These are phyloP conservation scores for Oidiodendron maius DNA, from an alignment of 495 filamentous ascomycete species.

Conservation along the genomic window DNA sequence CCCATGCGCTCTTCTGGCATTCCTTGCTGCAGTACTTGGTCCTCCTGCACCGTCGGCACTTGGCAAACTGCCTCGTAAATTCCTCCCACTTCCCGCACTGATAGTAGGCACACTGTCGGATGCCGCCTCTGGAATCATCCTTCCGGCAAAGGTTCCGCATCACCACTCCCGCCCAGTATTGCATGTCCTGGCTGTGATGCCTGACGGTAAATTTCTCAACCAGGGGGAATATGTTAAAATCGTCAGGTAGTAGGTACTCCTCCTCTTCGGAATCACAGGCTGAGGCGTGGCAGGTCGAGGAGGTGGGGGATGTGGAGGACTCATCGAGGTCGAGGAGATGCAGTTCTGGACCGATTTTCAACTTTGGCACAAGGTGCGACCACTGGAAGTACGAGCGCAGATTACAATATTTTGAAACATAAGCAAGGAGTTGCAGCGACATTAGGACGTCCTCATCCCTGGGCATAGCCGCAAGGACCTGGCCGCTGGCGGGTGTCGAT, in stretches of 20 bases:
- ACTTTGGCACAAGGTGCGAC: constrained; percentile 86
- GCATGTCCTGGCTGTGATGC: constrained; percentile 93
- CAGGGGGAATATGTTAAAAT: constrained; percentile 96
- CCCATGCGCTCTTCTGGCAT: constrained; percentile 98
- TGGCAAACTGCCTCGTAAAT: constrained; percentile 92
- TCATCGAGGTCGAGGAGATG: constrained; percentile 68
- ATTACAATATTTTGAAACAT: constrained; percentile 98
- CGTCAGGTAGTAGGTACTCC: constrained; percentile 86
- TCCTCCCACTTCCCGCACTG: constrained; percentile 98
- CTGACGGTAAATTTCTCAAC: constrained; percentile 97
- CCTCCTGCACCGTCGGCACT: constrained; percentile 90
- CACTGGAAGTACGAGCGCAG: constrained; percentile 90
- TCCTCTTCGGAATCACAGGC: constrained; percentile 50
- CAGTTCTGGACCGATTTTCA: constrained; percentile 84
- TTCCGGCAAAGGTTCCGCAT: constrained; percentile 99
- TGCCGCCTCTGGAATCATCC: constrained; percentile 88
- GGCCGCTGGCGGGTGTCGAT: constrained; percentile 52
- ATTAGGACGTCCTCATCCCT: constrained; percentile 96
- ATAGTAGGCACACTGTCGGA: constrained; percentile 95
- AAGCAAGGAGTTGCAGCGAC: constrained; percentile 95
- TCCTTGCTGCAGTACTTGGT: constrained; percentile 99
- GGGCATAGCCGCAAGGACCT: constrained; percentile 80
- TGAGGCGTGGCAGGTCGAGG: constrained; percentile 13
- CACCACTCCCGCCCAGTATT: constrained; percentile 98
- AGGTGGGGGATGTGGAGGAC: constrained; percentile 11